These are phyloP conservation scores for Myochromella boudieri DNA, from an alignment of 768 basidiomycete genomes.

Conservation along the genomic window DNA sequence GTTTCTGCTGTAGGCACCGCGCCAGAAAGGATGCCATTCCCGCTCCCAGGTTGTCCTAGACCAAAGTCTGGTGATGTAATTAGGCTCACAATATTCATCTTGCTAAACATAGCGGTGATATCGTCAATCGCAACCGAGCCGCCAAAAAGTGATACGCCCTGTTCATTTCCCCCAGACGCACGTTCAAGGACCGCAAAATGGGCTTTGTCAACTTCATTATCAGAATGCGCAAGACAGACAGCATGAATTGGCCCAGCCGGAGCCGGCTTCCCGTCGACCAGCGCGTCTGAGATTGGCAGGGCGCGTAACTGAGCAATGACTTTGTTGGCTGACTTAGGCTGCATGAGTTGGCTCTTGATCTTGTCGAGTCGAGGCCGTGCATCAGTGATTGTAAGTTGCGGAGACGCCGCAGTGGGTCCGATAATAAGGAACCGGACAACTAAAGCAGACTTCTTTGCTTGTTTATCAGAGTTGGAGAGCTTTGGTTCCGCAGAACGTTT, in stretches of 20 bases:
- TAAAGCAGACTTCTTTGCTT: constrained; percentile 63
- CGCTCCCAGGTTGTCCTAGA: constrained; percentile 71
- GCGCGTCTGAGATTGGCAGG: constrained; percentile 49
- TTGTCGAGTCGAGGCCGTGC: constrained; percentile 57
- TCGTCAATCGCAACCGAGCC: constrained; percentile 52
- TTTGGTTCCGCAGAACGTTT: constrained; percentile 29
- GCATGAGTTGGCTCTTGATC: constrained; percentile 64
- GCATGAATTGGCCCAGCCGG: constrained; percentile 63
- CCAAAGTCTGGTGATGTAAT: constrained; percentile 64
- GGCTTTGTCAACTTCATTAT: constrained; percentile 59
- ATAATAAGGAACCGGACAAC: constrained; percentile 68
- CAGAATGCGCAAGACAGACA: constrained; percentile 66
- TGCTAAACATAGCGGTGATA: constrained; percentile 50
- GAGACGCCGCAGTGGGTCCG: constrained; percentile 42
- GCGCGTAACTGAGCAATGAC: constrained; percentile 69
- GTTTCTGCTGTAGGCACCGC: constrained; percentile 76
- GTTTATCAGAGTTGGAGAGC: constrained; percentile 49
- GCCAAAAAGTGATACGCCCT: constrained; percentile 26
- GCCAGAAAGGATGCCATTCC: constrained; percentile 67
- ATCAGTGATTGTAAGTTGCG: constrained; percentile 37
- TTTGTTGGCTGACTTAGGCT: constrained; percentile 67
- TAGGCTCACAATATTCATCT: constrained; percentile 62
- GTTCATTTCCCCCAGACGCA: constrained; percentile 9
- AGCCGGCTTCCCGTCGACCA: constrained; percentile 18
- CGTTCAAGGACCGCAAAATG: constrained; percentile 51